Evolutionary conservation across 164 flowering plant genomes (phyloP).

Genomic region (Umbilicus rupestris): DNA sequence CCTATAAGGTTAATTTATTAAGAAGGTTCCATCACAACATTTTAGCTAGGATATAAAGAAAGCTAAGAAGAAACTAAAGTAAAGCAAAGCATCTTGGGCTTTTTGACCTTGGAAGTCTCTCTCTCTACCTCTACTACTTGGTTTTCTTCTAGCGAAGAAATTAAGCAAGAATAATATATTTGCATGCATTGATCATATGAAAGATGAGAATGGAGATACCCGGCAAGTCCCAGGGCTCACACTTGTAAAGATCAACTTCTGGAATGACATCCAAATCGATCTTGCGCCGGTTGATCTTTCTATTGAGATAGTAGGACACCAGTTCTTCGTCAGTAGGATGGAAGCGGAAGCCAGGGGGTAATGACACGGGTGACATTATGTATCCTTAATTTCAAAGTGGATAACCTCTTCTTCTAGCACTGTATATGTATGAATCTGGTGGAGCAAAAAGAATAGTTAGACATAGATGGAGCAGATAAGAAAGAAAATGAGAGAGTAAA

Average conservation of each 20-base stretch:
- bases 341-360: slow-evolving; percentile 8
- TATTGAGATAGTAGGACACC: slow-evolving; percentile 5
- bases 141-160: background rate
- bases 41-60: slow-evolving; percentile 8
- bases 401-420: slow-evolving; percentile 1
- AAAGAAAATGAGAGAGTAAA: background rate
- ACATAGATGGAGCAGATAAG: background rate
- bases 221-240: slow-evolving; percentile 8
- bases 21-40: too few species aligned
- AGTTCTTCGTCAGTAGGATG: slow-evolving; percentile 6
- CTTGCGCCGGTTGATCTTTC: slow-evolving; percentile 2
- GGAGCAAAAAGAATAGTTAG: too few species aligned
- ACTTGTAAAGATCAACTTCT: slow-evolving; percentile 7
- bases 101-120: slow-evolving; percentile 1
- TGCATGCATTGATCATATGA: background rate
- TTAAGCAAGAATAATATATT: background rate
- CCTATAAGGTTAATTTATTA: slow-evolving; percentile 46
- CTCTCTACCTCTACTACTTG: background rate
- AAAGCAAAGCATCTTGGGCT: background rate
- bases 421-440: background rate
- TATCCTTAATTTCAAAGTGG: background rate
- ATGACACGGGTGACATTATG: slow-evolving; percentile 1
- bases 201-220: background rate
- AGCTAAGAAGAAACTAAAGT: background rate
- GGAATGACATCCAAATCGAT: slow-evolving; percentile 7